Evolutionary conservation across 768 basidiomycete genomes (phyloP), one percentile per base, ranked within the genome.

Genomic region (Heimioporus sp.): DNA sequence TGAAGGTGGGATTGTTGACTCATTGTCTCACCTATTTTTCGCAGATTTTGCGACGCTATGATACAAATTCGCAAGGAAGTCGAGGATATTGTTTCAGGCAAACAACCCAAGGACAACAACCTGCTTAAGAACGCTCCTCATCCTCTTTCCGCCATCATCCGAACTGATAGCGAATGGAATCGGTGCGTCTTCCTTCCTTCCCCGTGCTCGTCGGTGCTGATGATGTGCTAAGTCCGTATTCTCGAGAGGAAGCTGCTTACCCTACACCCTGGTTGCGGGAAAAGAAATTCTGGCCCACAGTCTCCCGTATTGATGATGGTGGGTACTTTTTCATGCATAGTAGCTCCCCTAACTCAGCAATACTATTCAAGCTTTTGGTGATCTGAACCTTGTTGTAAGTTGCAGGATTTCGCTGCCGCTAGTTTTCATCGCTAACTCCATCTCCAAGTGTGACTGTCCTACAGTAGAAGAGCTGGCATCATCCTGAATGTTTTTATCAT

Each of bases 21-120:
- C 39, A 34, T 43, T 16, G 13, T 46, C 41, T 46, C 3, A 19
- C 48, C 19, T 31, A 31, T 43, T 40, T 36, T 10, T 31, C 43
- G 35, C 54, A 91, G 91, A 63, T 98, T 99, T 77, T 97, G 96
- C 71, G 92, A 98, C 59, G 96, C 97, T 19, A 97, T 98, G 92
- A 95, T 99, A 57, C 82, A 88, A 57, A 99, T 99, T 58, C 89
- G 95, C 45, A 75, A 83, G 61, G 97, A 99, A 70, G 94, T 85
- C 0, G 86, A 95, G 49, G 91, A 95, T 43, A 80, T 99, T 61
- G 80, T 89, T 40, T 73, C 79, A 16, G 97, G 96, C 43, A 87
- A 86, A 63, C 93, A 96, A 67, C 90, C 93, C 3, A 87, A 79
- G 66, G 91, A 90, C 56, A 91, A 92, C 73, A 99, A 99, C 66